Conservation (phyloP, 768 basidiomycete species). For the Hysterangium stoloniferum region DNA sequence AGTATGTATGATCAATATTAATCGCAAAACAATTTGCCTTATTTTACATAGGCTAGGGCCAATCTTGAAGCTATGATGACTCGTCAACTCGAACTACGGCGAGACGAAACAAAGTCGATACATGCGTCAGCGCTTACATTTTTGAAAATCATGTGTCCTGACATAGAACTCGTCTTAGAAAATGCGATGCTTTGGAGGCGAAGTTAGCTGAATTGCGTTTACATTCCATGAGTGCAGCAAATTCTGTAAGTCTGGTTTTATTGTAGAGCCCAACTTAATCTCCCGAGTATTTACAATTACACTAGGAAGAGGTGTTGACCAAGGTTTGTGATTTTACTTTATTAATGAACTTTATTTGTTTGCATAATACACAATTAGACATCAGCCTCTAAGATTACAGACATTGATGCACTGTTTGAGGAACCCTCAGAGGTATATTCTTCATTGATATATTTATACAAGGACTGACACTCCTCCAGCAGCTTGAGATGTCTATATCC, state of each 20-base stretch:
- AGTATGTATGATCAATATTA: constrained; percentile 31
- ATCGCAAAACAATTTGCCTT: neutral
- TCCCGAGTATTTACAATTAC: too few relatives aligned
- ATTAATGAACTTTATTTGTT: too few relatives aligned
- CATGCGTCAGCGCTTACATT: constrained; percentile 46
- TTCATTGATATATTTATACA: neutral
- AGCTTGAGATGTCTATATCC: neutral
- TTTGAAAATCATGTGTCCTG: neutral
- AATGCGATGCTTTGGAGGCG: constrained; percentile 63
- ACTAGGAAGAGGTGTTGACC: too few relatives aligned
- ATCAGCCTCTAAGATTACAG: neutral
- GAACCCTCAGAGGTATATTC: constrained; percentile 1
- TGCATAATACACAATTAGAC: neutral
- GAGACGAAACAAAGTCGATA: constrained; percentile 60
- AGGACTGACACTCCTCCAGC: neutral
- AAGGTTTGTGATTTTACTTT: too few relatives aligned
- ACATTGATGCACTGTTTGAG: constrained; percentile 3
- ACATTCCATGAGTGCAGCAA: constrained; percentile 25
- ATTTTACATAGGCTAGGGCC: constrained; percentile 54
- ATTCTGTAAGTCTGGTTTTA: neutral
- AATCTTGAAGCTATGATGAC: constrained; percentile 80
- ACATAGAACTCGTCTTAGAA: constrained; percentile 40
- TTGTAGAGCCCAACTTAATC: neutral
- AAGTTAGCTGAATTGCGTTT: constrained; percentile 41
- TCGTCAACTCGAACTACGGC: constrained; percentile 64